Conservation (phyloP, 169 alveolate genomes). For the Blepharisma undulans region DNA sequence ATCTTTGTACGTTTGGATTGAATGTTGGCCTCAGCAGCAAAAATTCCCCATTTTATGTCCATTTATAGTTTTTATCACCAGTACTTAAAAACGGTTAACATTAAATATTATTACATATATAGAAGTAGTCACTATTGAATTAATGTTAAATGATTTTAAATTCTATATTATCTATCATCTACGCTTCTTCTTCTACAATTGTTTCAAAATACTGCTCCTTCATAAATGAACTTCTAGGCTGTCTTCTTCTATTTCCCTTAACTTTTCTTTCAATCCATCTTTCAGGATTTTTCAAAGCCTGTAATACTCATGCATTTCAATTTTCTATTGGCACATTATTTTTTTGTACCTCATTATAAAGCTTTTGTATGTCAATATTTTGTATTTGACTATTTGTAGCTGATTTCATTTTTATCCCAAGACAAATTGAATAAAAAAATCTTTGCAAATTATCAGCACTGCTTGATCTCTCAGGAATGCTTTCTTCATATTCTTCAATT, state of each 20-base stretch:
- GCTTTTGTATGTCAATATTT: not conserved
- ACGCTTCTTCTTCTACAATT: conserved; percentile 20
- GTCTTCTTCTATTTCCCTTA: not conserved
- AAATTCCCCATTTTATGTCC: too few species aligned
- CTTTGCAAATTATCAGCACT: not conserved
- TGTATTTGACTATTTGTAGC: not conserved
- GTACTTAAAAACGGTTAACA: too few species aligned
- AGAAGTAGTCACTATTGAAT: too few species aligned
- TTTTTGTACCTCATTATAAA: not conserved
- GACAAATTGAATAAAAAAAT: not conserved
- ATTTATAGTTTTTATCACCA: too few species aligned
- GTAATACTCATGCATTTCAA: not conserved
- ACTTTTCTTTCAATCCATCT: conserved; percentile 12
- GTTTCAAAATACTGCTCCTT: not conserved
- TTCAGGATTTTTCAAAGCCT: not conserved
- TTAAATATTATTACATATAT: too few species aligned
- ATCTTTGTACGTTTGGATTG: too few species aligned
- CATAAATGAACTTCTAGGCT: not conserved
- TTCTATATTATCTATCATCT: not conserved
- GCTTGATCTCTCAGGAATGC: not conserved
- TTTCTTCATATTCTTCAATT: not conserved
- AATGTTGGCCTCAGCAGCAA: too few species aligned
- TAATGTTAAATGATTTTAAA: too few species aligned
- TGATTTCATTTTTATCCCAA: not conserved
- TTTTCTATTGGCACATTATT: not conserved